Evolutionary conservation across 306 rosid species (phyloP), one percentile per base, ranked within the genome.

Genomic region (Alnus rubra): DNA sequence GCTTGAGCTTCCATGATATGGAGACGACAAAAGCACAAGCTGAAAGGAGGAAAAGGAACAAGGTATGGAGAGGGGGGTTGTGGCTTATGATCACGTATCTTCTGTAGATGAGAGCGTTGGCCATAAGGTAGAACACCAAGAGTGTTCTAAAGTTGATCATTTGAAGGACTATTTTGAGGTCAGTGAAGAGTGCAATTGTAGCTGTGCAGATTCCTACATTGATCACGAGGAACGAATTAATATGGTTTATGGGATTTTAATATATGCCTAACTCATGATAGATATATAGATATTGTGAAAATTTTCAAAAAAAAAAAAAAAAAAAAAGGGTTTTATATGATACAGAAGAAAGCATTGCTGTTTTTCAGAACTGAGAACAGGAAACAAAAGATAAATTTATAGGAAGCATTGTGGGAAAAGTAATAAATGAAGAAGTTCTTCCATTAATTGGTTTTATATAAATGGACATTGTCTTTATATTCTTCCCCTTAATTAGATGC

Each of bases 101-200:
- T 28, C 92, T 88, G 68, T 92, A 95, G 63, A 95, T 83, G 51
- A 90, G 89, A 56, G 98, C 98, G 69, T 91, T 95, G 74, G 98
- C 98, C 47, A 95, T 98, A 64, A 92, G 89, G 92, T 92, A 95
- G 92, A 90, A 91, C 59, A 95, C 98, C 76, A 87, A 39, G 18
- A 95, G 90, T 1, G 98, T 91, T 53, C 98, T 98, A 3, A 92
- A 84, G 80, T 86, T 85, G 15, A 95, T 86, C 88, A 95, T 71
- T 28, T 91, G 90, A 18, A 95, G 58, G 48, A 95, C 89, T 31
- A 92, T 84, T 68, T 90, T 88, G 3, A 92, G 94, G 69, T 90
- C 96, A 0, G 97, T 93, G 88, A 95, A 95, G 0, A 95, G 89
- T 2, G 98, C 98, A 71, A 92, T 89, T 9, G 89, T 80, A 39